Percentiles rank a stretch among this genome's conserved stretches.
phyloP scores from a whole-genome alignment of 345 rosid species.

The Ceriops zippeliana region DNA sequence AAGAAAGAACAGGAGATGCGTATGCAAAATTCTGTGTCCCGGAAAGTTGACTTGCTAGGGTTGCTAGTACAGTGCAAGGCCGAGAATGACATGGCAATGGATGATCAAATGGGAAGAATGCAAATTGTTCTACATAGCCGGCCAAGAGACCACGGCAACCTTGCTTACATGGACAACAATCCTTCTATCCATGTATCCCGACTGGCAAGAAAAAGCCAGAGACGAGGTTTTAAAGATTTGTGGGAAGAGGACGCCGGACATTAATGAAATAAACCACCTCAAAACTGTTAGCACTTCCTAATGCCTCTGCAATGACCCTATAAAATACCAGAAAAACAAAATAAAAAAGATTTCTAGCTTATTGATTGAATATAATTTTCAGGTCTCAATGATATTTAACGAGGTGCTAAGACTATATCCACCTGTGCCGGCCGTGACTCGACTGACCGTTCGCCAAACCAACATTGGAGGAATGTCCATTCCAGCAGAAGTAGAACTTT shows the following conservation, averaged over 20 bases:
- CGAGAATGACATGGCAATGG: slow-evolving; percentile 3
- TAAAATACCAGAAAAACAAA: too few species aligned
- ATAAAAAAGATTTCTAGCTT: too few species aligned
- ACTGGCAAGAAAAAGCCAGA: slow-evolving; percentile 34
- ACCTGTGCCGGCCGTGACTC: background rate
- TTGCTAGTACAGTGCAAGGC: slow-evolving; percentile 7
- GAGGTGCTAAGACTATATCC: slow-evolving; percentile 8
- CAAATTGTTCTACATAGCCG: slow-evolving; percentile 10
- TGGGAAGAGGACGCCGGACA: slow-evolving; percentile 16
- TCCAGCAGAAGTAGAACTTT: slow-evolving; percentile 7
- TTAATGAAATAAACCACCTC: slow-evolving; percentile 20
- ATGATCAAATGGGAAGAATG: slow-evolving; percentile 22
- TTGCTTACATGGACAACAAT: slow-evolving; percentile 18
- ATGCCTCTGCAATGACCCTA: too few species aligned
- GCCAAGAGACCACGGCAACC: background rate
- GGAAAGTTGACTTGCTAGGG: slow-evolving; percentile 8
- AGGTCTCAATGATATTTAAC: slow-evolving; percentile 7
- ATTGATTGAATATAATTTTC: background rate
- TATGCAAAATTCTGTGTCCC: background rate
- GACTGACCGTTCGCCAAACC: background rate
- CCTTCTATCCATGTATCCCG: slow-evolving; percentile 16
- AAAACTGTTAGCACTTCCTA: slow-evolving; percentile 22
- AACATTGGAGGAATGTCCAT: slow-evolving; percentile 6
- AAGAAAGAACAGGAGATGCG: slow-evolving; percentile 21
- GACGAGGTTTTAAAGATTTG: slow-evolving; percentile 20